Evolutionary conservation across 2,329 filamentous ascomycete species (phyloP), one percentile per base, ranked within the genome.

Genomic region (Xylaria arbuscula): DNA sequence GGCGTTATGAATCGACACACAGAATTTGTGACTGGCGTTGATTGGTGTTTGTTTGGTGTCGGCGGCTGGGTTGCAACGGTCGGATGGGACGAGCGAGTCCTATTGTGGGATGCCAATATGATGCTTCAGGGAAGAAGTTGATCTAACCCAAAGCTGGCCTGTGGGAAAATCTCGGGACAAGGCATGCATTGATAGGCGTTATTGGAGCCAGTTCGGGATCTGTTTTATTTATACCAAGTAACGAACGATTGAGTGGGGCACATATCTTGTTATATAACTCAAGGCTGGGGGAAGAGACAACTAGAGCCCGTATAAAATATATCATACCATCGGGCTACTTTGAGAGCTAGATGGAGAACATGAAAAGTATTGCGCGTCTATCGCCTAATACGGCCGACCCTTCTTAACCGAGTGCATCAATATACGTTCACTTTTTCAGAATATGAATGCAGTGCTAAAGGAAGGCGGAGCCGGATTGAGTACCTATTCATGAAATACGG

Each of bases 11-110:
- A 93, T 66, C 83, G 89, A 19, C 96, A 99, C 80, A 98, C 95
- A 0, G 96, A 99, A 82, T 99, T 99, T 76, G 94, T 92, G 10
- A 97, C 94, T 3, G 96, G 96, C 8, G 92, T 98, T 0, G 96
- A 99, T 79, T 99, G 97, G 96, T 99, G 96, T 81, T 81, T 99
- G 53, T 99, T 99, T 80, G 96, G 96, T 4, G 92, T 89, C 28
- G 94, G 97, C 72, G 96, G 96, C 5, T 99, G 96, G 96, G 94
- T 94, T 73, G 94, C 96, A 1, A 97, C 93, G 70, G 93, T 92
- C 1, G 94, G 93, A 0, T 99, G 96, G 96, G 96, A 99, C 76
- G 94, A 98, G 82, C 87, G 90, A 74, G 87, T 99, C 11, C 83
- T 97, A 75, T 88, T 99, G 6, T 99, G 95, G 95, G 96, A 99